Conservation (phyloP, 768 basidiomycete genomes). For the Calocybe gangraenosa region DNA sequence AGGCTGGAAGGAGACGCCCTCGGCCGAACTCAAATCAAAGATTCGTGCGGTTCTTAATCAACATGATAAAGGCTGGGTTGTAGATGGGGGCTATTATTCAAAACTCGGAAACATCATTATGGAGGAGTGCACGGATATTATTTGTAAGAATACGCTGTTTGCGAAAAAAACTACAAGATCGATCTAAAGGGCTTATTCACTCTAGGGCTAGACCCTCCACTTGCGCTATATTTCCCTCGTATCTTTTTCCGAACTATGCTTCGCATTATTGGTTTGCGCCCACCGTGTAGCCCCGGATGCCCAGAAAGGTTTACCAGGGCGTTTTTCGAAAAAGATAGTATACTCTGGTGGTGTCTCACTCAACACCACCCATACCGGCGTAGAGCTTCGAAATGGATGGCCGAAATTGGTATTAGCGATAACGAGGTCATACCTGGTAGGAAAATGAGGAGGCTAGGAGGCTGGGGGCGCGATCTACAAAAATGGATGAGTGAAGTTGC, state of each 20-base stretch:
- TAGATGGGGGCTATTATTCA: slow-evolving; percentile 43
- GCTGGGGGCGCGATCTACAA: slow-evolving; percentile 41
- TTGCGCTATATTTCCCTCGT: slow-evolving; percentile 58
- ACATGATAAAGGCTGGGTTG: slow-evolving; percentile 42
- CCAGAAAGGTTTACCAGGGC: slow-evolving; percentile 32
- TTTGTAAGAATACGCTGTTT: slow-evolving; percentile 37
- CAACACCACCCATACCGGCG: slow-evolving; percentile 32
- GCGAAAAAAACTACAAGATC: not conserved
- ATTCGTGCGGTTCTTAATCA: slow-evolving; percentile 25
- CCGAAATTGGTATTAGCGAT: slow-evolving; percentile 20
- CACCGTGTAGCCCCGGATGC: slow-evolving; percentile 49
- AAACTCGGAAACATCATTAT: slow-evolving; percentile 28
- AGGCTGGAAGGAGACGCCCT: slow-evolving; percentile 34
- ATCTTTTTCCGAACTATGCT: slow-evolving; percentile 48
- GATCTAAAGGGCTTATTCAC: not conserved
- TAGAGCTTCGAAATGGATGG: slow-evolving; percentile 23
- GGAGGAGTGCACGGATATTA: slow-evolving; percentile 42
- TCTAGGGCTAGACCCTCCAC: slow-evolving; percentile 66
- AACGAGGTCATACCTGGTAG: slow-evolving; percentile 21
- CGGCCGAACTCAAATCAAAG: slow-evolving; percentile 25
- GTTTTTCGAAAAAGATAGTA: slow-evolving; percentile 46
- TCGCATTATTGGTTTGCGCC: slow-evolving; percentile 31
- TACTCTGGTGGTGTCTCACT: slow-evolving; percentile 47
- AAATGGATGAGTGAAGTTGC: slow-evolving; percentile 36
- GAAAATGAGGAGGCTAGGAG: slow-evolving; percentile 48